These are phyloP conservation scores for Galerina sulciceps DNA, from an alignment of 768 basidiomycete species.

Conservation along the genomic window DNA sequence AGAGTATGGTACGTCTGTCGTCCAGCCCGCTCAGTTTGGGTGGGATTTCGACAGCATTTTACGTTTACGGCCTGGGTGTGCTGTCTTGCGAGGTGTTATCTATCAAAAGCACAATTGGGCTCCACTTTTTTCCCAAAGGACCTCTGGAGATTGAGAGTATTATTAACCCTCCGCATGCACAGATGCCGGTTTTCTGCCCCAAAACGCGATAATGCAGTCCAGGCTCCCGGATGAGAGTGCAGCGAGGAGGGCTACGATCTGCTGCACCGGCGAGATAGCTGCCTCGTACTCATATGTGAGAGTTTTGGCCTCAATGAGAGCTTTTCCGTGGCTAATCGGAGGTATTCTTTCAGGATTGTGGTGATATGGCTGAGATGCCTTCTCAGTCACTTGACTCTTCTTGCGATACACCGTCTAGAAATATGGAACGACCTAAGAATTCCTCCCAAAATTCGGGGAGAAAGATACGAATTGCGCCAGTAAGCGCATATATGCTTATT, in stretches of 20 bases:
- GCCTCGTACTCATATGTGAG: not conserved
- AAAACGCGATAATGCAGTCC: not conserved
- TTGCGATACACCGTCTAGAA: not conserved
- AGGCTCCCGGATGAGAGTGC: not conserved
- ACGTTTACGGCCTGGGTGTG: too few species aligned
- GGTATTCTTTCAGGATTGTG: too few species aligned
- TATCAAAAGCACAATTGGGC: too few species aligned
- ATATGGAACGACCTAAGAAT: not conserved
- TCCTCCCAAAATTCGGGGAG: not conserved
- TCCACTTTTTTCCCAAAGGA: too few species aligned
- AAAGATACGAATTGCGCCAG: constrained; percentile 9
- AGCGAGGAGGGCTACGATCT: constrained; percentile 11
- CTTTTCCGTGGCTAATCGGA: too few species aligned
- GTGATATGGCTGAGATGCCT: not conserved
- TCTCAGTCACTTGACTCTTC: not conserved
- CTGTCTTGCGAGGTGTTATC: too few species aligned
- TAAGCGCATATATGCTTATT: constrained; percentile 4
- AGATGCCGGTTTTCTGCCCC: constrained; percentile 8
- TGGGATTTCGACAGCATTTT: too few species aligned
- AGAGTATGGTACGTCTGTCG: constrained; percentile 7
- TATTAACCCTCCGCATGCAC: not conserved
- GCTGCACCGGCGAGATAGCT: not conserved
- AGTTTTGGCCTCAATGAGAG: too few species aligned
- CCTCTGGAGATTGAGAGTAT: not conserved
- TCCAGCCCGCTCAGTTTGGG: not conserved